Conservation (phyloP, 169 alveolate species). For the Plasmodium malariae region DNA sequence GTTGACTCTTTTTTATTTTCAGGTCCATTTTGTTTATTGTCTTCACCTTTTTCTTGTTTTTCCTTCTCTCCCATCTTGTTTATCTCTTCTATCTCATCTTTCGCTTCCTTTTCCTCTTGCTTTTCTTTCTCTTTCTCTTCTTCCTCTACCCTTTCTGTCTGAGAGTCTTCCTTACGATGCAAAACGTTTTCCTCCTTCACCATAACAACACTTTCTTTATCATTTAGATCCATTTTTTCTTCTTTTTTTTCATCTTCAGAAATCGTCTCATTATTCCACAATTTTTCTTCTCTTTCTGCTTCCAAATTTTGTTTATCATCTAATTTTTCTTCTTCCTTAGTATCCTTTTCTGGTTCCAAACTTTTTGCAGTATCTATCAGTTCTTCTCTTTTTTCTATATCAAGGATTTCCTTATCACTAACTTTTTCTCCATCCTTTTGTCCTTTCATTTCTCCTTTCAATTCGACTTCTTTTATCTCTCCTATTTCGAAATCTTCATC, state of each 20-base stretch:
- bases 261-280: neutral
- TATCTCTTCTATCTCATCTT: neutral
- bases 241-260: neutral
- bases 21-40: slow-evolving; percentile 11
- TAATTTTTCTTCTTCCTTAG: neutral
- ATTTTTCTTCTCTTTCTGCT: slow-evolving; percentile 1
- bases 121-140: neutral
- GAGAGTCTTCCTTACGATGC: neutral
- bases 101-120: neutral
- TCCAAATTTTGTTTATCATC: neutral
- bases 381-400: neutral
- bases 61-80: neutral
- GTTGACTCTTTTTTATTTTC: slow-evolving; percentile 6
- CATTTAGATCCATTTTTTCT: slow-evolving; percentile 1
- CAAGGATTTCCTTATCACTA: neutral
- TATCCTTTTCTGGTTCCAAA: neutral
- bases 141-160: neutral
- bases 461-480: slow-evolving; percentile 1
- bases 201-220: too few relatives aligned
- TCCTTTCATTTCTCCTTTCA: neutral
- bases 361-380: neutral
- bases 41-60: neutral
- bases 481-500: neutral
- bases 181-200: neutral
- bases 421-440: neutral